Conservation (phyloP, 2,329 filamentous ascomycete genomes). For the Byssochlamys sp. region DNA sequence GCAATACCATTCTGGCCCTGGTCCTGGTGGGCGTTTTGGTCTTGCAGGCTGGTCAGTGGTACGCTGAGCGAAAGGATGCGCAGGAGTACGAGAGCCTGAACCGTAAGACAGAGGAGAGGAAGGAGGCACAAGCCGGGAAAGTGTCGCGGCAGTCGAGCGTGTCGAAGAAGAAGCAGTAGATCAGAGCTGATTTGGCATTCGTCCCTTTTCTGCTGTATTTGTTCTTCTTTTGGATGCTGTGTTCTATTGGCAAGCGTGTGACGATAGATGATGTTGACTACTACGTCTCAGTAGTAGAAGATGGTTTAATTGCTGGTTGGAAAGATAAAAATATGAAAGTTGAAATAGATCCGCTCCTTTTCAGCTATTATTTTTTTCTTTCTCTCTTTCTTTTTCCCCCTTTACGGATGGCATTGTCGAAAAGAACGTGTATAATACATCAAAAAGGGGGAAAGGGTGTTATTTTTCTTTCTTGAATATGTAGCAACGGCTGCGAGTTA, state of each 20-base stretch:
- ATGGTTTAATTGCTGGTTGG: background rate
- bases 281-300: background rate
- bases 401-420: background rate
- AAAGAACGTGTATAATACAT: background rate
- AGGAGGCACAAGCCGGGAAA: constrained; percentile 7
- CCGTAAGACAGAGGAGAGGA: constrained; percentile 27
- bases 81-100: constrained; percentile 64
- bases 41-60: constrained; percentile 95
- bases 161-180: constrained; percentile 24
- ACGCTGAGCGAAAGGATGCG: constrained; percentile 85
- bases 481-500: background rate
- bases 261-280: background rate
- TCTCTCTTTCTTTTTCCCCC: too few species aligned
- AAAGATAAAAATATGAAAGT: background rate
- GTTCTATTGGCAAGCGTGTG: background rate
- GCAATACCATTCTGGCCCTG: constrained; percentile 89
- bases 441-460: background rate
- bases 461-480: background rate
- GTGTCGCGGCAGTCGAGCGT: constrained; percentile 16
- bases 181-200: background rate
- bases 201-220: background rate
- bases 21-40: constrained; percentile 86
- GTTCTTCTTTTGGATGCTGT: background rate
- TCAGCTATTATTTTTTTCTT: background rate
- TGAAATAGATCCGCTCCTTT: background rate